Percentiles rank a stretch among this genome's conserved stretches.
Conservation (phyloP, 192 early-diverging fungal genomes). For the Diversispora epigaea region DNA sequence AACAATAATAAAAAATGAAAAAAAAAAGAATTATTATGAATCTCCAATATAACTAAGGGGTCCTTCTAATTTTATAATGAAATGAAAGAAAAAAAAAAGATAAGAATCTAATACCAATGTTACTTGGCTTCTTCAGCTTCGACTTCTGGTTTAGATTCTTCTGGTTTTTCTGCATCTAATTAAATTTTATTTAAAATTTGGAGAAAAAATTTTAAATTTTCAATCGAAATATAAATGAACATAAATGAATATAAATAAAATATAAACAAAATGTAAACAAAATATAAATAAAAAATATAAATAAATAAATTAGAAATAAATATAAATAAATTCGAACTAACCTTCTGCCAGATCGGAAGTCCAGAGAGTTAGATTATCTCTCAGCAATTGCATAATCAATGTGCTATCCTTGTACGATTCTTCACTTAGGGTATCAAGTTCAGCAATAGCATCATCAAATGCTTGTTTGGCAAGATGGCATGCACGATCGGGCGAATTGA, state of each 20-base stretch:
- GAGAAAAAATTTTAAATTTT: neutral
- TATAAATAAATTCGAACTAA: neutral
- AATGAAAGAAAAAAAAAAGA: slow-evolving; percentile 10
- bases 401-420: slow-evolving; percentile 98
- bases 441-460: slow-evolving; percentile 95
- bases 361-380: slow-evolving; percentile 98
- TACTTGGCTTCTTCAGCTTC: slow-evolving; percentile 33
- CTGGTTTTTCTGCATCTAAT: slow-evolving; percentile 20
- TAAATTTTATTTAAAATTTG: neutral
- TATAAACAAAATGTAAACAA: neutral
- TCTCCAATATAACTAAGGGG: slow-evolving; percentile 4
- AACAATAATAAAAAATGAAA: slow-evolving; percentile 1
- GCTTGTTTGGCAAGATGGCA: slow-evolving; percentile 91
- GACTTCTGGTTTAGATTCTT: slow-evolving; percentile 25
- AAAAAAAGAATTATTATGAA: slow-evolving; percentile 11
- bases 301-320: neutral
- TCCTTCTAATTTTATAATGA: slow-evolving; percentile 5
- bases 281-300: neutral
- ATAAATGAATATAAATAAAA: neutral
- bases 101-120: neutral
- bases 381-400: slow-evolving; percentile 96
- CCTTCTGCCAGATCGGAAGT: slow-evolving; percentile 65
- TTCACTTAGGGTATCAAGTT: slow-evolving; percentile 89
- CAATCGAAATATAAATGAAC: neutral
- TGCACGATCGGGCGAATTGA: slow-evolving; percentile 90